phyloP scores from a whole-genome alignment of 495 filamentous ascomycete species.

The Podospora comata region DNA sequence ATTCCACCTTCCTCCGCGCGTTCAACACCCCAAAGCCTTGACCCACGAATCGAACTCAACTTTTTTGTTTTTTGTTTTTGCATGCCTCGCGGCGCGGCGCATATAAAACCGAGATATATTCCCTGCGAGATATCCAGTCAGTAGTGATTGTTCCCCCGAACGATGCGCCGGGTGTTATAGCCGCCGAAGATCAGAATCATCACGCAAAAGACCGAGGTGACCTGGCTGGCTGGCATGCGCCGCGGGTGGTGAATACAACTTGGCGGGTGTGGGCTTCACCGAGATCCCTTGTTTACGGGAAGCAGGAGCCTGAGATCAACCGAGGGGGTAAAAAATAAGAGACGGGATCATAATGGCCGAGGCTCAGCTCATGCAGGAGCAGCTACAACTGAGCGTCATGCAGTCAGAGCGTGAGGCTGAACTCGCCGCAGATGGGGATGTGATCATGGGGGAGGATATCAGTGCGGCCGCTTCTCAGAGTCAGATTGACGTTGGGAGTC shows the following conservation, averaged over 20 bases:
- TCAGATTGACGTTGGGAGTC: conserved; percentile 46
- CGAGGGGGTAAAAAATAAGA: conserved; percentile 20
- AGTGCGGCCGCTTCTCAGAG: conserved; percentile 35
- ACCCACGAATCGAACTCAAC: background rate
- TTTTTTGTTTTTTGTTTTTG: background rate
- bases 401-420: conserved; percentile 43
- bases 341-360: conserved; percentile 38
- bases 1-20: background rate
- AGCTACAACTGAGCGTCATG: conserved; percentile 49
- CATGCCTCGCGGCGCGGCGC: background rate
- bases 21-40: background rate
- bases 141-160: background rate
- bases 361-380: conserved; percentile 50
- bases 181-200: background rate
- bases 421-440: conserved; percentile 30
- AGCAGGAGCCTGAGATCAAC: background rate
- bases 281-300: background rate
- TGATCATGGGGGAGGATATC: conserved; percentile 35
- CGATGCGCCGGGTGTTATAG: conserved; percentile 7
- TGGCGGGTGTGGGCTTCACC: background rate
- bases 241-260: background rate
- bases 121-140: background rate
- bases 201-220: background rate
- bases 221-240: background rate
- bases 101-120: background rate